Conservation (phyloP, 257 asterid species). For the Solanum chmielewskii region DNA sequence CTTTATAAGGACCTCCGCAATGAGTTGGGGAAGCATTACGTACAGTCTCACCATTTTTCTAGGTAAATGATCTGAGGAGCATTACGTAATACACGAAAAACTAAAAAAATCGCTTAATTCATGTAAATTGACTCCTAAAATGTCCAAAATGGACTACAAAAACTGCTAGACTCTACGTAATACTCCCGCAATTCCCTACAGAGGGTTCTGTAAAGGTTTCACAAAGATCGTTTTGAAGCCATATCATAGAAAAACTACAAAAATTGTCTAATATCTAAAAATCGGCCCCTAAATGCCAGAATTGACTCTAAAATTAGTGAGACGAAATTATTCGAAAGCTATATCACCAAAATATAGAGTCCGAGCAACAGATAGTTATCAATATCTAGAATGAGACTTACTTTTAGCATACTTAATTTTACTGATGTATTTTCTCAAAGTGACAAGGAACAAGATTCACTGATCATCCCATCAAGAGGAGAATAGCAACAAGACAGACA, state of each 20-base stretch:
- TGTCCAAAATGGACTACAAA: not conserved
- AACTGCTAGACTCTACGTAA: not conserved
- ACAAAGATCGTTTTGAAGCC: rapidly evolving
- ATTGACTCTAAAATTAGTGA: not conserved
- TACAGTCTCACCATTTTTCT: no score
- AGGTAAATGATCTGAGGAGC: not conserved
- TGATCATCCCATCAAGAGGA: not conserved
- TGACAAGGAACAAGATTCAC: not conserved
- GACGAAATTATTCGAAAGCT: not conserved
- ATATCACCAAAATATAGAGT: not conserved
- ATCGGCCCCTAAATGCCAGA: not conserved
- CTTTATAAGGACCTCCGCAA: no score
- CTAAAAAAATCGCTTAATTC: not conserved
- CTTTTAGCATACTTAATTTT: not conserved
- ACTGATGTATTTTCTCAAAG: not conserved
- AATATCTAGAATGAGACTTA: not conserved
- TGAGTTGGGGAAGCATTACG: not conserved
- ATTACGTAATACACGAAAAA: not conserved
- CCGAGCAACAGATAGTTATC: not conserved
- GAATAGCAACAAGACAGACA: not conserved
- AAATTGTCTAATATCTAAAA: not conserved
- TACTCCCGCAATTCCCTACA: not conserved
- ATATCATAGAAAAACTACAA: not conserved
- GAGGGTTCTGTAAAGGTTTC: not conserved
- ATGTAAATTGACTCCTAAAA: rapidly evolving